Conservation (phyloP, 768 basidiomycete species). For the Tylopilus vinaceipallidus region DNA sequence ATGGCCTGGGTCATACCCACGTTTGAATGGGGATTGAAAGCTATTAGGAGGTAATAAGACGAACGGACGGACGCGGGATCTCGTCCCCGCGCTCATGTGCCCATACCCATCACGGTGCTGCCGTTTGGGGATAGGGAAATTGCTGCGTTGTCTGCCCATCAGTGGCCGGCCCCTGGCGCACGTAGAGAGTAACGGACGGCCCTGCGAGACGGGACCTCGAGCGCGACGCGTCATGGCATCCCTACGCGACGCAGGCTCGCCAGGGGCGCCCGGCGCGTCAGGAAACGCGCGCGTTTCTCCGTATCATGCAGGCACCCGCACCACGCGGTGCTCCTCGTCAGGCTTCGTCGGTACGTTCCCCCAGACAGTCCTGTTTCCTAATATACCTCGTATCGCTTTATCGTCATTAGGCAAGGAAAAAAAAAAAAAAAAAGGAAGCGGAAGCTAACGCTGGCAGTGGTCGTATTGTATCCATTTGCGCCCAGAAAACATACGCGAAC, state of each 20-base stretch:
- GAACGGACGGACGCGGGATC: background rate
- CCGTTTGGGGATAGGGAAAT: too few species aligned
- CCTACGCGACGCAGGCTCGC: too few species aligned
- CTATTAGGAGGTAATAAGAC: background rate
- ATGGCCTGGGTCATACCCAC: too few species aligned
- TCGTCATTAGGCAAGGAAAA: conserved; percentile 23
- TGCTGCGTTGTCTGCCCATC: conserved; percentile 1
- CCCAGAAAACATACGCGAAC: conserved; percentile 16
- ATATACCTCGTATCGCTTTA: conserved; percentile 10
- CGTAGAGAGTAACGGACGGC: too few species aligned
- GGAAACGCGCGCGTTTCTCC: background rate
- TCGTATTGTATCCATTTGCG: conserved; percentile 31
- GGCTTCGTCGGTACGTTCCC: background rate
- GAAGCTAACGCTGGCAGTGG: conserved; percentile 19
- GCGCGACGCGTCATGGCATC: too few species aligned
- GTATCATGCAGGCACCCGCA: conserved; percentile 21
- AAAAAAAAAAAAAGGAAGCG: conserved; percentile 6
- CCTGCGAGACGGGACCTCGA: too few species aligned
- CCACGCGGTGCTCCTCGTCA: background rate
- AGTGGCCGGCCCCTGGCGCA: too few species aligned
- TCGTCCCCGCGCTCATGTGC: conserved; percentile 3
- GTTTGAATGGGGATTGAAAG: conserved; percentile 17
- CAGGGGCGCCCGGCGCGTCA: background rate
- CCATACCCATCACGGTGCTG: too few species aligned
- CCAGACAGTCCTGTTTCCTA: conserved; percentile 21